Conservation (phyloP, 371 early-diverging fungal species). For the Mucor lusitanicus region DNA sequence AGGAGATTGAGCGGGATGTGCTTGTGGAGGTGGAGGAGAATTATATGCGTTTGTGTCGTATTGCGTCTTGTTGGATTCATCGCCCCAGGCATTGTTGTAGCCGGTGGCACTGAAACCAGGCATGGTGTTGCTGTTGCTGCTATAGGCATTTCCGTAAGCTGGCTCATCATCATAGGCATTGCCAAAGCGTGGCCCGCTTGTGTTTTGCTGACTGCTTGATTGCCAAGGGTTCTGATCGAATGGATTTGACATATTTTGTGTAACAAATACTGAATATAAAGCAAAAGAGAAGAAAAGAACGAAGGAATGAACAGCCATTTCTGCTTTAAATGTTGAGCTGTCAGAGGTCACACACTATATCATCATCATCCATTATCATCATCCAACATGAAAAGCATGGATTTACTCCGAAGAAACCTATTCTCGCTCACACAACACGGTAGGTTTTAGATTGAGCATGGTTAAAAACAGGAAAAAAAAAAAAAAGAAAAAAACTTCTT, state of each 20-base stretch:
- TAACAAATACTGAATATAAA: background rate
- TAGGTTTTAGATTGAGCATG: background rate
- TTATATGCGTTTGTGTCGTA: background rate
- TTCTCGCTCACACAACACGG: background rate
- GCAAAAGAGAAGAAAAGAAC: background rate
- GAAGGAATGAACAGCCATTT: background rate
- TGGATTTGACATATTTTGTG: conserved; percentile 14
- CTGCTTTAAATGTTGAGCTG: background rate
- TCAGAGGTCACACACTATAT: background rate
- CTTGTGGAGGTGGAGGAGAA: background rate
- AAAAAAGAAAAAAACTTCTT: background rate
- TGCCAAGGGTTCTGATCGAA: conserved; percentile 17
- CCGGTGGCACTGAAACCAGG: conserved; percentile 11
- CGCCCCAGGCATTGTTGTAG: conserved; percentile 20
- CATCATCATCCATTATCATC: background rate
- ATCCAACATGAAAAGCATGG: background rate
- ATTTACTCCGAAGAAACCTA: background rate
- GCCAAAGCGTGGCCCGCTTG: conserved; percentile 16
- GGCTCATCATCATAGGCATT: conserved; percentile 27
- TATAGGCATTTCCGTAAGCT: background rate
- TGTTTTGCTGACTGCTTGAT: background rate
- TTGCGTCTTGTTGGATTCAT: conserved; percentile 26
- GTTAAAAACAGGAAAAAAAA: background rate
- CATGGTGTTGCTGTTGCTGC: background rate
- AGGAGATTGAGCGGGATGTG: background rate